Base-by-base conservation (phyloP, 768 basidiomycete species). In the Macrolepiota dolichaula region DNA sequence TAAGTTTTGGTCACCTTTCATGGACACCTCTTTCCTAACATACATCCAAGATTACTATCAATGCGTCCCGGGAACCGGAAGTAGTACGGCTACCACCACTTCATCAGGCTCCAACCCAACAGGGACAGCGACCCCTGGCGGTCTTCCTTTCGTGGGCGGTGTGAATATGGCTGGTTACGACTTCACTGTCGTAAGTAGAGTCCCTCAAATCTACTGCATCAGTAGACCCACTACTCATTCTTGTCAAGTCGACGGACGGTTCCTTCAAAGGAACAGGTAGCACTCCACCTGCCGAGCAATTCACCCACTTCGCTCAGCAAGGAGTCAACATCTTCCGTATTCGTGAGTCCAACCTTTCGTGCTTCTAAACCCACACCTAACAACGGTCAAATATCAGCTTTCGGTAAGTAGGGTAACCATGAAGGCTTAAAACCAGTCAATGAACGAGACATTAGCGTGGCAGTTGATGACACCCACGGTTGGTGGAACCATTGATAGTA, bases 111-210 rank as follows among this genome's bases (percentile, higher is more conserved):
- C 70, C 27, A 57, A 65, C 69, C 17, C 62, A 63, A 69, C 68
- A 22, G 55, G 63, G 36, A 47, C 58, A 49, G 55, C 64, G 13
- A 53, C 55, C 42, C 46, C 68, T 2, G 64, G 65, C 32, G 62
- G 62, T 24, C 66, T 77, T 2, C 73, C 76, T 2, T 78, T 76
- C 63, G 65, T 80, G 11, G 79, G 79, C 6, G 81, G 81, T 62
- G 80, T 82, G 4, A 82, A 82, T 67, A 78, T 77, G 38, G 79
- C 79, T 53, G 79, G 80, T 10, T 80, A 75, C 62, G 79, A 80
- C 64, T 80, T 81, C 68, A 73, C 69, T 25, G 77, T 77, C 12
- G 77, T 79, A 64, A 55, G 77, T 64, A n/a, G 36, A 42, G 37
- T 38, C 2, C 46, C 6, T 13, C 25, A 40, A 32, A 6, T 29